Evolutionary conservation across 805 yeast species (phyloP).

Genomic region (Saturnispora galanensis): DNA sequence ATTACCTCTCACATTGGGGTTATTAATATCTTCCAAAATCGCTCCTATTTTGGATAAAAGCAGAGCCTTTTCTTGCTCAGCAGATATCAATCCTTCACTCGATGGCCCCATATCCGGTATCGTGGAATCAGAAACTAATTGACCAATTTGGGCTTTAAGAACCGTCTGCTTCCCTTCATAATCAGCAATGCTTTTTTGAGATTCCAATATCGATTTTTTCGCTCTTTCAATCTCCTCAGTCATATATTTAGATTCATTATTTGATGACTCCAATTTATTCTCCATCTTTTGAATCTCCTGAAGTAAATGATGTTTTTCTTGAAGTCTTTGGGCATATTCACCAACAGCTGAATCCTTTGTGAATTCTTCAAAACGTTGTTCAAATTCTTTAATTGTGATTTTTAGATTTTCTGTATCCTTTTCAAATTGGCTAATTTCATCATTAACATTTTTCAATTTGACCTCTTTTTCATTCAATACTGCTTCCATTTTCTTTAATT

Average conservation of each 20-base stretch:
- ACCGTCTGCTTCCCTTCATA: slow-evolving; percentile 10
- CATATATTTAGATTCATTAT: slow-evolving; percentile 59
- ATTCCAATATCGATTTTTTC: slow-evolving; percentile 36
- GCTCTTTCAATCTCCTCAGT: slow-evolving; percentile 48
- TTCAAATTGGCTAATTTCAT: slow-evolving; percentile 10
- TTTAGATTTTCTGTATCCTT: slow-evolving; percentile 10
- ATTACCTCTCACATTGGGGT: slow-evolving; percentile 5
- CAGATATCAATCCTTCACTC: neutral
- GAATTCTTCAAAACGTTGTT: neutral
- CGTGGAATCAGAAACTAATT: slow-evolving; percentile 8
- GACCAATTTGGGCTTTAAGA: slow-evolving; percentile 10
- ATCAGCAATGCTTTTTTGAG: slow-evolving; percentile 26
- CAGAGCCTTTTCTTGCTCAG: neutral
- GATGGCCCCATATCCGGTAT: neutral
- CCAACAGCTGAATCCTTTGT: slow-evolving; percentile 10
- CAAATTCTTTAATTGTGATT: slow-evolving; percentile 12
- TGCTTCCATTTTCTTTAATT: slow-evolving; percentile 34
- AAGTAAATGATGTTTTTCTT: slow-evolving; percentile 35
- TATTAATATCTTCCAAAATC: slow-evolving; percentile 4
- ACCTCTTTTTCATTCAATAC: slow-evolving; percentile 36
- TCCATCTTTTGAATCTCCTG: slow-evolving; percentile 35
- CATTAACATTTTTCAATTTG: slow-evolving; percentile 21
- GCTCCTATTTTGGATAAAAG: neutral
- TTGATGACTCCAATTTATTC: slow-evolving; percentile 35
- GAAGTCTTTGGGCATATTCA: slow-evolving; percentile 29